Conservation (phyloP, 805 yeast species). For the Saccharomycopsis sp. region DNA sequence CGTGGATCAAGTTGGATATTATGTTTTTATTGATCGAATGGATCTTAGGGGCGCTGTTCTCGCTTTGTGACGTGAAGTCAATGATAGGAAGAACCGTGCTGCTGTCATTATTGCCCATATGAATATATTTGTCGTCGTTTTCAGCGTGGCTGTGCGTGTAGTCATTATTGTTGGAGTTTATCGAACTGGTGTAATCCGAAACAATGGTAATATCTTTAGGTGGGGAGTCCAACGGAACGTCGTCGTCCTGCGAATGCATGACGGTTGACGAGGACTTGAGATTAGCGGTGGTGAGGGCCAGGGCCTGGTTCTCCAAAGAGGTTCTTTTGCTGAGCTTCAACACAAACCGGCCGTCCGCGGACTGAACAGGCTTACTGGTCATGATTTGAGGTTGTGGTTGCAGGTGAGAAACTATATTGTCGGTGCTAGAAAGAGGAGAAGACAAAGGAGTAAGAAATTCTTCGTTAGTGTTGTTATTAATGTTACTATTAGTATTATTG, state of each 20-base stretch:
- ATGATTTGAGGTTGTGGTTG: not conserved
- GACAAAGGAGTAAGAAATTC: slow-evolving; percentile 11
- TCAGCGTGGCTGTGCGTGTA: not conserved
- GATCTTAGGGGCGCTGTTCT: slow-evolving; percentile 1
- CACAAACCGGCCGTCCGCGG: slow-evolving; percentile 1
- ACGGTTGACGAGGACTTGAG: not conserved
- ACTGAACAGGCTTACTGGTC: not conserved
- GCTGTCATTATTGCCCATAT: not conserved
- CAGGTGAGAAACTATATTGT: not conserved
- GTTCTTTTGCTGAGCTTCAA: not conserved
- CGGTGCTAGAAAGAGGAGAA: slow-evolving; percentile 6
- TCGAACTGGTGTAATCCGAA: slow-evolving; percentile 15
- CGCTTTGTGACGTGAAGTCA: slow-evolving; percentile 1
- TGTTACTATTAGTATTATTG: no score
- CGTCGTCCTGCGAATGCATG: not conserved
- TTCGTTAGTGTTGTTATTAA: slow-evolving; percentile 5
- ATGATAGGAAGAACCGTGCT: not conserved
- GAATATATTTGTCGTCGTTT: not conserved
- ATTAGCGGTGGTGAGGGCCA: not conserved
- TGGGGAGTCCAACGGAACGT: slow-evolving; percentile 12
- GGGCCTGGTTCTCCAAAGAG: not conserved
- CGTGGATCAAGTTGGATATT: not conserved
- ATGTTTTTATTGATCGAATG: slow-evolving; percentile 4
- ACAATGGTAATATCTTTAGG: slow-evolving; percentile 20
- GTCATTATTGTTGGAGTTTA: slow-evolving; percentile 13